Percentiles rank a stretch among this genome's conserved stretches.
phyloP scores from a whole-genome alignment of 768 basidiomycete species.

The Termitomyces sp. region DNA sequence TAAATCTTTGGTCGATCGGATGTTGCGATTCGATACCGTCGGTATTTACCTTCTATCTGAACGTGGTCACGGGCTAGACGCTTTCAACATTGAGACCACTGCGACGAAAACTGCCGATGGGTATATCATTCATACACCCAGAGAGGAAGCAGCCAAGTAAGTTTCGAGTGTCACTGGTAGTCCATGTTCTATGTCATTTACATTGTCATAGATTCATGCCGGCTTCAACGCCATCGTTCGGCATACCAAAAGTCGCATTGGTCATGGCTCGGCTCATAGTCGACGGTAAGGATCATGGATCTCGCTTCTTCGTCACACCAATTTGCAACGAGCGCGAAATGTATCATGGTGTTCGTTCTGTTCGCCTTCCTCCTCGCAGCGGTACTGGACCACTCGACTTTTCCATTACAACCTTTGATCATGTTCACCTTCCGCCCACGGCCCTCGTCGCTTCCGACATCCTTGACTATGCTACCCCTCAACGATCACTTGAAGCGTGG shows the following conservation, averaged over 20 bases:
- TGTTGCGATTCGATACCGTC: slow-evolving; percentile 51
- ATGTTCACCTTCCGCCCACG: slow-evolving; percentile 46
- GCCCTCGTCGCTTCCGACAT: slow-evolving; percentile 48
- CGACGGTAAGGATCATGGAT: slow-evolving; percentile 45
- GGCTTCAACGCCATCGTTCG: slow-evolving; percentile 49
- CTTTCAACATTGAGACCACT: slow-evolving; percentile 60
- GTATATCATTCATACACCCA: slow-evolving; percentile 52
- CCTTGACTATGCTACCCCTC: slow-evolving; percentile 34
- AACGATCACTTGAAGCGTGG: slow-evolving; percentile 44
- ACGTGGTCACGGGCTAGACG: slow-evolving; percentile 58
- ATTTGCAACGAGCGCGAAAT: slow-evolving; percentile 51
- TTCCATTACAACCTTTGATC: slow-evolving; percentile 51
- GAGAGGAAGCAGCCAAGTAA: slow-evolving; percentile 58
- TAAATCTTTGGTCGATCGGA: slow-evolving; percentile 40
- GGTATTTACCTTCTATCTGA: slow-evolving; percentile 53
- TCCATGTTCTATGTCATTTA: slow-evolving; percentile 5
- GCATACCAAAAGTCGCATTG: slow-evolving; percentile 51
- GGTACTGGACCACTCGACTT: slow-evolving; percentile 55
- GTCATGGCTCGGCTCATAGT: slow-evolving; percentile 57
- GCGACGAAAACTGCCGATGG: slow-evolving; percentile 47
- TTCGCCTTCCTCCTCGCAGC: slow-evolving; percentile 45
- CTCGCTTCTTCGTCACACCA: slow-evolving; percentile 53
- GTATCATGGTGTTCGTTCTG: slow-evolving; percentile 49
- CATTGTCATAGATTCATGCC: slow-evolving; percentile 53
- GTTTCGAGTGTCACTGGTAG: slow-evolving; percentile 13